Evolutionary conservation across 768 basidiomycete species (phyloP), one percentile per base, ranked within the genome.

Genomic region (Trametes maxima): DNA sequence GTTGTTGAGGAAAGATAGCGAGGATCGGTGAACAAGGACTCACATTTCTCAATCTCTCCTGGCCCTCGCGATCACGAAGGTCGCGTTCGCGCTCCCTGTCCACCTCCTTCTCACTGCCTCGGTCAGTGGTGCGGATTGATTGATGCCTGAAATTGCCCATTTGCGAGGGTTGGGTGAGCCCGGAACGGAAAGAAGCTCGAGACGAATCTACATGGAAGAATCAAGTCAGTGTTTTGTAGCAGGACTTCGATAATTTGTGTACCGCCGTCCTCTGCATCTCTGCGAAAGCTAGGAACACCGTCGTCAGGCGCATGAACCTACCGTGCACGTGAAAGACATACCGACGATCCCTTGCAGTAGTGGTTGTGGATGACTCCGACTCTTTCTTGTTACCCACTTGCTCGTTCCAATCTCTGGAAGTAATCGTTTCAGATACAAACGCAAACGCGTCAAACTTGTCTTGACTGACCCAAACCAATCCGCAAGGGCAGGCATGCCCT

Each of bases 141-240:
- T 94, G 92, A 69, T 94, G 92, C 70, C 92, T 90, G 74, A 94
- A 94, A 70, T 92, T 93, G 49, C 92, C 92, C 92, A 94, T 94
- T 76, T 94, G 92, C 37, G 92, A 91, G 25, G 91, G 90, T 68
- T 94, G 92, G 24, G 89, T 83, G 50, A 89, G 77, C 14, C 84
- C 79, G 13, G 90, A 82, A 33, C 90, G 85, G 70, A 92, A 93
- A 7, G 85, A 80, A 24, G 88, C 83, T 59, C 92, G 82, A 12
- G 84, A 69, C 46, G 85, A 73, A 54, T 80, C 74, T 74, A 86
- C 83, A 82, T 63, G 24, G 51, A 37, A 53, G 25, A 39, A n/a
- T 24, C n/a, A 39, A 33, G 59, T 66, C 46, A 53, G 48, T 37
- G 44, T 58, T 28, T 19, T 60, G 48, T 62, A 43, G 14, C 19